phyloP scores from a whole-genome alignment of 2,329 filamentous ascomycete genomes.

The Phyllosticta citrichinensis region DNA sequence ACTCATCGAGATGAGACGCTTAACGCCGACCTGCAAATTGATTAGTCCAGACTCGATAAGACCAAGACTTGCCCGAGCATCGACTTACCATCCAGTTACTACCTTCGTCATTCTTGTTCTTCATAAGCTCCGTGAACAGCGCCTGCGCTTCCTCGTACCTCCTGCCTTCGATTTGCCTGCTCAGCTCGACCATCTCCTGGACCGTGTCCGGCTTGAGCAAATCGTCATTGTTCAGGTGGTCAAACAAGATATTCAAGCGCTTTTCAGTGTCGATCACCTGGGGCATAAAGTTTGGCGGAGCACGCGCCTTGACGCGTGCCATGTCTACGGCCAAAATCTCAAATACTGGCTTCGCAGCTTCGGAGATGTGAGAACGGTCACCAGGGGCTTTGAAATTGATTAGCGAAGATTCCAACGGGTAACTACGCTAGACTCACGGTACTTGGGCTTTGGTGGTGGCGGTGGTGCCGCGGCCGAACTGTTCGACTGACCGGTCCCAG shows the following conservation, averaged over 20 bases:
- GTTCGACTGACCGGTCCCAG: conserved; percentile 41
- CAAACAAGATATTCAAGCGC: conserved; percentile 84
- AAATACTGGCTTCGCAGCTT: conserved; percentile 64
- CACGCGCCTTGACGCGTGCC: conserved; percentile 76
- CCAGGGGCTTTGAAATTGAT: conserved; percentile 45
- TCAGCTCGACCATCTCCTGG: conserved; percentile 51
- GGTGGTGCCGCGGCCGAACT: conserved; percentile 37
- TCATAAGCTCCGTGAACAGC: conserved; percentile 38
- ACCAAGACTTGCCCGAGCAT: background rate
- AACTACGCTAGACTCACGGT: conserved; percentile 46
- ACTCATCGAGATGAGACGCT: conserved; percentile 31
- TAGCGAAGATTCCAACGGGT: conserved; percentile 10
- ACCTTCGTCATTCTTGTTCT: conserved; percentile 38
- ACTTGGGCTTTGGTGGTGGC: conserved; percentile 38
- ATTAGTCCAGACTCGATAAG: conserved; percentile 2
- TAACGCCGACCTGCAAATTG: conserved; percentile 24
- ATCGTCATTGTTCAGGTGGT: conserved; percentile 94
- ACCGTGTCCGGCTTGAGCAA: conserved; percentile 73
- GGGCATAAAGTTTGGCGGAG: conserved; percentile 73
- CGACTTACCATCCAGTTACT: conserved; percentile 42
- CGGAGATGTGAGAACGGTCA: conserved; percentile 81
- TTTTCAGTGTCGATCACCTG: conserved; percentile 94
- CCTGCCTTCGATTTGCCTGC: conserved; percentile 28
- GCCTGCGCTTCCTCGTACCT: conserved; percentile 37
- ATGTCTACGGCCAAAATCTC: conserved; percentile 76